Percentiles rank a stretch among this genome's conserved stretches.
Conservation (phyloP, 192 early-diverging fungal genomes). For the Linnemannia elongata region DNA sequence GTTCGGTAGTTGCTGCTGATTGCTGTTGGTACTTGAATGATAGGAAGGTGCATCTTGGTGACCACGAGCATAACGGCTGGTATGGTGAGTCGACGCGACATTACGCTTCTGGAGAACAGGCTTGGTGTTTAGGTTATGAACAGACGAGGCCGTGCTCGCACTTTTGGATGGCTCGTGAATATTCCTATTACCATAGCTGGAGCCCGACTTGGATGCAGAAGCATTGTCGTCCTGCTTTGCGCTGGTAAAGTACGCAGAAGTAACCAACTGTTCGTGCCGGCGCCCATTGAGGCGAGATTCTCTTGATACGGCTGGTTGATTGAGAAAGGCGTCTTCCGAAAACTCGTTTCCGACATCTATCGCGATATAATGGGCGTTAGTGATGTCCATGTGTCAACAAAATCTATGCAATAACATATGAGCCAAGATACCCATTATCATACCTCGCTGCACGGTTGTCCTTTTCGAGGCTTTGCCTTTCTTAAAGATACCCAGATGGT, state of each 20-base stretch:
- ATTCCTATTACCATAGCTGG: background rate
- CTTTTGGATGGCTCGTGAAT: background rate
- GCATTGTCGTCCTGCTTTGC: background rate
- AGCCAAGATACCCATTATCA: background rate
- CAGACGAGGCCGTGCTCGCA: background rate
- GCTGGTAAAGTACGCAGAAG: constrained; percentile 22
- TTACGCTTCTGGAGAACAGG: background rate
- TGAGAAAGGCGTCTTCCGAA: constrained; percentile 36
- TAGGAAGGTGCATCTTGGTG: background rate
- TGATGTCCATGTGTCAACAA: background rate
- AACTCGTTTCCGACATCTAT: constrained; percentile 13
- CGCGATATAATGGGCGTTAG: background rate
- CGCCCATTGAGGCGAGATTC: background rate
- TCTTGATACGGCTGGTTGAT: background rate
- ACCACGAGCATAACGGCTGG: background rate
- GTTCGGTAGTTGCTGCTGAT: background rate
- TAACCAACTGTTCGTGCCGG: background rate
- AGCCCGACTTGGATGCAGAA: background rate
- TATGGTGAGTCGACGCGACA: background rate
- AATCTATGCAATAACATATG: background rate
- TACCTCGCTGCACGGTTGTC: constrained; percentile 24
- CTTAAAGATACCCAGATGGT: constrained; percentile 30
- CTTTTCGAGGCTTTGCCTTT: constrained; percentile 44
- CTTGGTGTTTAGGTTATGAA: background rate
- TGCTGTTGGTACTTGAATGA: background rate